phyloP scores from a whole-genome alignment of 768 basidiomycete genomes.

The Nidula microcarpa region DNA sequence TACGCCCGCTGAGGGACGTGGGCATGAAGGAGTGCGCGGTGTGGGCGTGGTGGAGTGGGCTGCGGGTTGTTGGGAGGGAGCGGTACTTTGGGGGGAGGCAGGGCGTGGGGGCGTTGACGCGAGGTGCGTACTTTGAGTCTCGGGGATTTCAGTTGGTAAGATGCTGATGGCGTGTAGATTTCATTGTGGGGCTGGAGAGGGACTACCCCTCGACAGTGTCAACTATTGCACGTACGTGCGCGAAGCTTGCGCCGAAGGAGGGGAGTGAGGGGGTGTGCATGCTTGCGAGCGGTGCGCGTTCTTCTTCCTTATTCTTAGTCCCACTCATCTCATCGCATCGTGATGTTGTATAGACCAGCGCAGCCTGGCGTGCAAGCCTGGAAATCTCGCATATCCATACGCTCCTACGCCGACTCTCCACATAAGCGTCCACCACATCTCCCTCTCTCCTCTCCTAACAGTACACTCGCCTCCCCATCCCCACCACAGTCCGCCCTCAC shows the following conservation, averaged over 20 bases:
- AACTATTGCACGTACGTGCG: slow-evolving; percentile 76
- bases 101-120: slow-evolving; percentile 64
- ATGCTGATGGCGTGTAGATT: slow-evolving; percentile 41
- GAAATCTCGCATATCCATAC: slow-evolving; percentile 73
- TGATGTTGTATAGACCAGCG: slow-evolving; percentile 42
- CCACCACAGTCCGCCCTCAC: slow-evolving; percentile 25
- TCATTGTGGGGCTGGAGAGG: slow-evolving; percentile 74
- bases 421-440: slow-evolving; percentile 21
- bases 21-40: slow-evolving; percentile 77
- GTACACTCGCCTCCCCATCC: slow-evolving; percentile 8
- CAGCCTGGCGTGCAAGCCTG: slow-evolving; percentile 67
- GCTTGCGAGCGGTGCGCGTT: slow-evolving; percentile 56
- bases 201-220: slow-evolving; percentile 88
- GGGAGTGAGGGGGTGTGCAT: slow-evolving; percentile 45
- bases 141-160: neutral
- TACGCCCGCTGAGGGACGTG: slow-evolving; percentile 69
- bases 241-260: slow-evolving; percentile 69
- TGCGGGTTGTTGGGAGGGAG: slow-evolving; percentile 38
- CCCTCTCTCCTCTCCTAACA: slow-evolving; percentile 31
- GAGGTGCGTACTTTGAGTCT: slow-evolving; percentile 41
- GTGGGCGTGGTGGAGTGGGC: slow-evolving; percentile 71
- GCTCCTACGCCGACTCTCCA: slow-evolving; percentile 37
- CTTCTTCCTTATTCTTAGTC: neutral
- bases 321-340: neutral
- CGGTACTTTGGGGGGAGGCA: slow-evolving; percentile 38